Conservation (phyloP, 2,329 filamentous ascomycete species). For the Aspergillus hiratsukae region DNA sequence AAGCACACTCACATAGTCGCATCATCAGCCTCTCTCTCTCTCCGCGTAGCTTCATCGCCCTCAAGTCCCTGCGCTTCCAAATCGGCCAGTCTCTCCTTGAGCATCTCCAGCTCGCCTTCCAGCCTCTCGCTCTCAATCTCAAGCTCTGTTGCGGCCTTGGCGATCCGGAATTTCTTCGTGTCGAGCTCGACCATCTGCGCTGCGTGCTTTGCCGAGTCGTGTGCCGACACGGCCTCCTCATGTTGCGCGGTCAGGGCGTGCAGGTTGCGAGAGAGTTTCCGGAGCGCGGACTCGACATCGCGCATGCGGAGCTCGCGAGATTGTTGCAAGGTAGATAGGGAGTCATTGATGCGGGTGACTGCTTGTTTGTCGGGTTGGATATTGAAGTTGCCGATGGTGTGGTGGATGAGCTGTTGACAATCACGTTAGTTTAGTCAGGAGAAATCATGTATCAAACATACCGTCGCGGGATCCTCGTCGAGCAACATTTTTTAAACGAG, state of each 20-base stretch:
- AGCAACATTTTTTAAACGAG: slow-evolving; percentile 70
- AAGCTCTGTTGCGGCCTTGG: slow-evolving; percentile 83
- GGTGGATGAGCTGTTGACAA: slow-evolving; percentile 68
- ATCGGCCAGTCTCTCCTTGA: slow-evolving; percentile 71
- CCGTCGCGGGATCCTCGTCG: slow-evolving; percentile 84
- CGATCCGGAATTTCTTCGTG: slow-evolving; percentile 88
- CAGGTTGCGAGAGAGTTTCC: slow-evolving; percentile 70
- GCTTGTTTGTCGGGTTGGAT: slow-evolving; percentile 82
- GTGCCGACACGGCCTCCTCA: slow-evolving; percentile 66
- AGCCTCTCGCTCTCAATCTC: slow-evolving; percentile 96
- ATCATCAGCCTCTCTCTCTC: slow-evolving; percentile 49
- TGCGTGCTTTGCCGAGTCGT: slow-evolving; percentile 76
- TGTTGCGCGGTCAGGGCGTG: slow-evolving; percentile 71
- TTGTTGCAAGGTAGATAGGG: slow-evolving; percentile 75
- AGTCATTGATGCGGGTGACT: slow-evolving; percentile 77
- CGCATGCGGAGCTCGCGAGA: slow-evolving; percentile 73
- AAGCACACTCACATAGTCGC: slow-evolving; percentile 40
- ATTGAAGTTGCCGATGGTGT: slow-evolving; percentile 94
- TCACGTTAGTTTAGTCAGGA: slow-evolving; percentile 1
- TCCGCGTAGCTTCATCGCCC: slow-evolving; percentile 53
- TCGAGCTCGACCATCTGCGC: slow-evolving; percentile 81
- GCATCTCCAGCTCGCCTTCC: slow-evolving; percentile 68
- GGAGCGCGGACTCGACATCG: slow-evolving; percentile 63
- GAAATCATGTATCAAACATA: slow-evolving; percentile 41
- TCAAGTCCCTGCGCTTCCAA: slow-evolving; percentile 84